Base-by-base conservation (phyloP, 129 eudicot species). In the Helianthus annuus region DNA sequence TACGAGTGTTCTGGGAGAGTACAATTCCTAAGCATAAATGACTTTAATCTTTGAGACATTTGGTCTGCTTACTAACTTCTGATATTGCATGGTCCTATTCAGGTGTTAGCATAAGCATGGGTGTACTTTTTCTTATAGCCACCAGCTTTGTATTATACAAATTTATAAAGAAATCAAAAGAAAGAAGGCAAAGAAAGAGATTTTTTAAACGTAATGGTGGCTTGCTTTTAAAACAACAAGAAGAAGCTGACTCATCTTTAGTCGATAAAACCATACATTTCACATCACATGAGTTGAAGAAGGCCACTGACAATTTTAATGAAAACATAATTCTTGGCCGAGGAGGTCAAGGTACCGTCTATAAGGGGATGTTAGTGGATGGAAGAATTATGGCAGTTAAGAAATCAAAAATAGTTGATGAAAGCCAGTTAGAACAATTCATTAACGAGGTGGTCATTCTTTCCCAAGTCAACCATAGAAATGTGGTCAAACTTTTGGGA, bases 391-490 rank as follows among this genome's bases (percentile, higher is more conserved):
- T 79, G 0, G 83, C 78, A 7, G 59, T 79, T 7, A 79, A 79
- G 14, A 79, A 79, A 19, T 79, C 83, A 14, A 79, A 66, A 29
- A 42, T 65, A 15, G 48, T 39, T 54, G 54, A 71, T 57, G 78
- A 79, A 58, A 48, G 78, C 11, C 65, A 71, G 57, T 39, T 72
- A n/a, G 55, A 72, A 32, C 64, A 79, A 10, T 79, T 79, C 36
- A 79, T 79, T 29, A 79, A 79, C 29, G 83, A 79, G 36, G 83
- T 79, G 39, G 83, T 72, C 36, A 66, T 79, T 56, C 71, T 79
- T 42, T 79, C 83, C 3, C 78, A 79, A 66, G 71, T 79, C 24
- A 79, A 66, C 38, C 83, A 79, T 19, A 73, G 78, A n/a, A 79
- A 79, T 57, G 73, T 72, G 7, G 83, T 79, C 48, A 72, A 79